Base-by-base conservation (phyloP, 1,284 basidiomycete species). In the Moesziomyces antarcticus region DNA sequence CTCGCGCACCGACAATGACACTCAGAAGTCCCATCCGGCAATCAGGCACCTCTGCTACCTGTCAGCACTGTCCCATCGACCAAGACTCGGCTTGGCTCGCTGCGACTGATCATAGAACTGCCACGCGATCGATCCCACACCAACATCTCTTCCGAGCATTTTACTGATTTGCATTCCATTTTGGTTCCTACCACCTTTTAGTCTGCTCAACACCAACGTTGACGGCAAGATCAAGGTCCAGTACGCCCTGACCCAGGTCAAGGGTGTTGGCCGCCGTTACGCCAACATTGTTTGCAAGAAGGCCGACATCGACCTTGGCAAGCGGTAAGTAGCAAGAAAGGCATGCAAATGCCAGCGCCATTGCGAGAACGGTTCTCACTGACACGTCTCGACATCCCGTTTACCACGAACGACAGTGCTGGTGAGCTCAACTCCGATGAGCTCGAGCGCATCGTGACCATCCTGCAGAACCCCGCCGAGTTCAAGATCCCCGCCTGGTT, bases 401-500 rank as follows among this genome's bases (percentile, higher is more conserved):
- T 18, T 18, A 2, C 18, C n/a, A 18, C 13, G 11, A 35, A 18
- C 40, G 24, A 52, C 83, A 93, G 93, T 75, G 93, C 93, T 78
- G 93, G 93, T 83, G 93, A 95, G 85, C 91, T 95, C 85, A 94
- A 95, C 90, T 93, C 93, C 50, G 91, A 92, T 85, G 97, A 99
- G 88, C 92, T 99, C 54, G 97, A 99, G 89, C 94, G 97, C 78
- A 90, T 99, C 78, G 97, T 99, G 79, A 98, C 93, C 79, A 99
- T 99, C 87, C 97, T 99, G 85, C 97, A 99, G 88, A 97, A 96
- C 88, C 97, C 97, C 37, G 93, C 93, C 43, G 96, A 99, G 86
- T 99, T 97, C 92, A 99, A 99, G 89, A 98, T 99, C 86, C 94
- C 96, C 43, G 89, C 90, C 55, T 99, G 97, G 97, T 98, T 99